These are phyloP conservation scores for Cercospora sp. DNA, from an alignment of 2,329 filamentous ascomycete genomes.

Conservation along the genomic window DNA sequence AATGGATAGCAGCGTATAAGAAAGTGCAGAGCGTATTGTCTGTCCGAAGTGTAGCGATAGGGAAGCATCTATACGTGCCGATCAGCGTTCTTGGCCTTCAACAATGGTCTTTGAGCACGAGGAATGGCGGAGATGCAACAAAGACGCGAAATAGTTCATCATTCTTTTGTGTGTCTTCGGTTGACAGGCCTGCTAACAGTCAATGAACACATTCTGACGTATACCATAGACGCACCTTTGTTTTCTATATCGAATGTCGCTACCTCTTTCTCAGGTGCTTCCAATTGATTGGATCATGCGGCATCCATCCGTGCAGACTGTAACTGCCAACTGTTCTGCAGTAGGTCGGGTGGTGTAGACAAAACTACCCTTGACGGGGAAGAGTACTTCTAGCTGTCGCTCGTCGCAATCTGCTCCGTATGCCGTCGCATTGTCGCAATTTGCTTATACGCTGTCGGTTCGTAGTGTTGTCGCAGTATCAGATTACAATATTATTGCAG, in stretches of 20 bases:
- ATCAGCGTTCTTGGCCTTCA: not conserved
- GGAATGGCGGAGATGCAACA: not conserved
- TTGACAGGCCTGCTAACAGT: not conserved
- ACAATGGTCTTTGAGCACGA: not conserved
- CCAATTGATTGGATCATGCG: too few relatives aligned
- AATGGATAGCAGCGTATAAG: not conserved
- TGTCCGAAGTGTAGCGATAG: not conserved
- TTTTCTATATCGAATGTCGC: not conserved
- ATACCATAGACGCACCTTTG: not conserved
- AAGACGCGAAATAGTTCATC: not conserved
- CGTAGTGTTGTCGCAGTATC: too few relatives aligned
- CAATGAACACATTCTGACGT: not conserved
- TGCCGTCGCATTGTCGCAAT: too few relatives aligned
- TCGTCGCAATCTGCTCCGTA: too few relatives aligned
- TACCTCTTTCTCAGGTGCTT: too few relatives aligned
- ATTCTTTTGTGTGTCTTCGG: not conserved
- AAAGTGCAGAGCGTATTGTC: not conserved
- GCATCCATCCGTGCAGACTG: too few relatives aligned
- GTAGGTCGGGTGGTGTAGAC: too few relatives aligned
- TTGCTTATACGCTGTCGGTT: too few relatives aligned
- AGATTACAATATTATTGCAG: too few relatives aligned
- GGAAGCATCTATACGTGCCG: not conserved
- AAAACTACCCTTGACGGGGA: too few relatives aligned
- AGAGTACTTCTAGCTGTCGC: too few relatives aligned
- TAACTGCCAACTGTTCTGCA: too few relatives aligned